Percentiles rank a stretch among this genome's conserved stretches.
phyloP scores from a whole-genome alignment of 352 stramenopile species.

The Phytophthora idaei region DNA sequence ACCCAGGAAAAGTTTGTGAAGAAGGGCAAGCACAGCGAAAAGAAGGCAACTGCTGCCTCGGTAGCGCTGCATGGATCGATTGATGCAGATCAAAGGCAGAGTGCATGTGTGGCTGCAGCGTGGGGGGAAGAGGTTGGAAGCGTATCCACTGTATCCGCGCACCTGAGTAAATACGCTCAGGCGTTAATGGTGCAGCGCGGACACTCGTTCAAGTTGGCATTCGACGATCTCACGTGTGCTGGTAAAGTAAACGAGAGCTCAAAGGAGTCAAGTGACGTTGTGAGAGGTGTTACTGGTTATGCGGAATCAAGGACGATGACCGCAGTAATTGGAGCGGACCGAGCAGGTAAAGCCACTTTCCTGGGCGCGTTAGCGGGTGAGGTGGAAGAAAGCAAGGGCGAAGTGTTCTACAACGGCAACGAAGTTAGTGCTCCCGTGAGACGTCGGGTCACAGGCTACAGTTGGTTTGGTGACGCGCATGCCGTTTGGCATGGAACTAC shows the following conservation, averaged over 20 bases:
- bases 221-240: slow-evolving; percentile 28
- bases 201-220: slow-evolving; percentile 22
- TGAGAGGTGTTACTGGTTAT: slow-evolving; percentile 28
- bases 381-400: slow-evolving; percentile 13
- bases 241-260: background rate
- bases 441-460: slow-evolving; percentile 28
- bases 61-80: background rate
- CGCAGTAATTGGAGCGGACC: slow-evolving; percentile 25
- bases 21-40: slow-evolving; percentile 2
- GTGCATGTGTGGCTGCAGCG: slow-evolving; percentile 17
- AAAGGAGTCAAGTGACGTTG: slow-evolving; percentile 5
- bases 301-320: slow-evolving; percentile 27
- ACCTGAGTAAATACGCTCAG: slow-evolving; percentile 9
- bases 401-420: slow-evolving; percentile 30
- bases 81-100: slow-evolving; percentile 7
- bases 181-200: slow-evolving; percentile 9
- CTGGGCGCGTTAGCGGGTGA: slow-evolving; percentile 26
- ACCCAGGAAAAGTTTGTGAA: slow-evolving; percentile 1
- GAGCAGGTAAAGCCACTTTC: slow-evolving; percentile 18
- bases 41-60: background rate
- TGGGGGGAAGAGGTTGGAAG: slow-evolving; percentile 23
- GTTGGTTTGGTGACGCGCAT: slow-evolving; percentile 31
- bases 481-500: slow-evolving; percentile 22
- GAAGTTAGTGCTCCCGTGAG: slow-evolving; percentile 22
- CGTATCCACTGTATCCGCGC: slow-evolving; percentile 3